These are phyloP conservation scores for Dendrobium nobile DNA, from an alignment of 106 monocot species.

Conservation along the genomic window DNA sequence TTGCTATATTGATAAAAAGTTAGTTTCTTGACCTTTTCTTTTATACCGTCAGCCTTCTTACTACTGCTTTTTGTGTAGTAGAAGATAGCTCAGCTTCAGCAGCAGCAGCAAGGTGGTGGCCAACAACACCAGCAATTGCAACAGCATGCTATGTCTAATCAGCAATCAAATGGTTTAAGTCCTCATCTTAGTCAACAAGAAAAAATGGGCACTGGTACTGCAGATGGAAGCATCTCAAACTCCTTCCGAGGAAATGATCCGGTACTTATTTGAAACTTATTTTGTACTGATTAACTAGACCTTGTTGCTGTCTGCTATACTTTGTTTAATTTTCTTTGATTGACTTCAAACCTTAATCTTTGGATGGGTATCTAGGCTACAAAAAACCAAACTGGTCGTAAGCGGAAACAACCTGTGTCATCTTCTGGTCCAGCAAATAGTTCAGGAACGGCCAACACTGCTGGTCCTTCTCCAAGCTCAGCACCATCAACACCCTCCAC, in stretches of 20 bases:
- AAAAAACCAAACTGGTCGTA: conserved; percentile 62
- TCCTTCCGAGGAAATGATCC: conserved; percentile 4
- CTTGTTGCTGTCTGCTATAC: neutral
- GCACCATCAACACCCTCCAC: conserved; percentile 85
- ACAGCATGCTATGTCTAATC: conserved; percentile 1
- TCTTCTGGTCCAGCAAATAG: conserved; percentile 85
- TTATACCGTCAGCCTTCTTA: neutral
- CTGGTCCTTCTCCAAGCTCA: conserved; percentile 75
- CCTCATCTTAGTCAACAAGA: neutral
- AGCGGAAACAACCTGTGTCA: conserved; percentile 73
- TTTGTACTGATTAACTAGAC: neutral
- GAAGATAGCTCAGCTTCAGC: conserved; percentile 27
- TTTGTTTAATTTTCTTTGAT: too few species aligned
- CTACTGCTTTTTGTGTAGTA: conserved; percentile 3
- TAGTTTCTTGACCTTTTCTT: neutral
- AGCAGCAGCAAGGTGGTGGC: conserved; percentile 4
- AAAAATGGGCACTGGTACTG: neutral
- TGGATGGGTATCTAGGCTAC: conserved; percentile 28
- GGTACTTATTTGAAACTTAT: neutral
- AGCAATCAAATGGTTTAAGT: conserved; percentile 1
- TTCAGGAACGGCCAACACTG: conserved; percentile 80
- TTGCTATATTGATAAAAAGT: too few species aligned
- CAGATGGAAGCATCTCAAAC: conserved; percentile 16
- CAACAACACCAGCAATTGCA: conserved; percentile 6
- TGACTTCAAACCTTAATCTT: neutral